Base-by-base conservation (phyloP, 2,329 filamentous ascomycete genomes). In the Cadophora luteo-olivacea region DNA sequence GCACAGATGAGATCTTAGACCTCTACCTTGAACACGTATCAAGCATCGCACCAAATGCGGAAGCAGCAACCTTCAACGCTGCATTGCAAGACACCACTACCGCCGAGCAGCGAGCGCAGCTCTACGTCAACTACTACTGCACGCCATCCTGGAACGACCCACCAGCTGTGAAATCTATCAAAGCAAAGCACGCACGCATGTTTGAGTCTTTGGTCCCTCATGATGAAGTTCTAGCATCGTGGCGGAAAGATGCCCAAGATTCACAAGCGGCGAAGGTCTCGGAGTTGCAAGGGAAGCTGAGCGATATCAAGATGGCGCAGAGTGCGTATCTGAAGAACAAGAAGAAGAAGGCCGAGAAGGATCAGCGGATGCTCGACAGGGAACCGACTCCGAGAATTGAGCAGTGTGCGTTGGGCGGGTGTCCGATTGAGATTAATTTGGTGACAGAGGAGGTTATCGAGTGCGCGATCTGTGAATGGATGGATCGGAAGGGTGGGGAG, bases 381-480 rank as follows among this genome's bases (percentile, higher is more conserved):
- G 69, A 72, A 45, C 57, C 60, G 52, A 66, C 41, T 66, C 66
- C 69, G 4, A 68, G 55, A 24, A 68, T 68, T 25, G 71, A 68
- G 29, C 54, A 58, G 22, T 77, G 76, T 62, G 65, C 67, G 38
- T 65, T 74, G 14, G 66, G 70, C 12, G 67, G 67, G 0, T 77
- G 76, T 68, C 66, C 66, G 4, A 62, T 64, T 9, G 71, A 75
- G n/a, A 61, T 77, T 1, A 71, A 77, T 64, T 25, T 77, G 12
- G 49, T 49, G 9, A 60, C 41, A 12, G 72, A 72, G 6, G 73
- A 74, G 22, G 70, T 68, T 4, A 65, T 75, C 22, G 72, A 77
- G 49, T 77, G 76, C 71, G 72, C 71, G 7, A 55, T 77, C 25
- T 77, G 76, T 45, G 74, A 75, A 12, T 77, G 76, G 76, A 52